Conservation (phyloP, 2,329 filamentous ascomycete genomes). For the Falciphora oryzae region DNA sequence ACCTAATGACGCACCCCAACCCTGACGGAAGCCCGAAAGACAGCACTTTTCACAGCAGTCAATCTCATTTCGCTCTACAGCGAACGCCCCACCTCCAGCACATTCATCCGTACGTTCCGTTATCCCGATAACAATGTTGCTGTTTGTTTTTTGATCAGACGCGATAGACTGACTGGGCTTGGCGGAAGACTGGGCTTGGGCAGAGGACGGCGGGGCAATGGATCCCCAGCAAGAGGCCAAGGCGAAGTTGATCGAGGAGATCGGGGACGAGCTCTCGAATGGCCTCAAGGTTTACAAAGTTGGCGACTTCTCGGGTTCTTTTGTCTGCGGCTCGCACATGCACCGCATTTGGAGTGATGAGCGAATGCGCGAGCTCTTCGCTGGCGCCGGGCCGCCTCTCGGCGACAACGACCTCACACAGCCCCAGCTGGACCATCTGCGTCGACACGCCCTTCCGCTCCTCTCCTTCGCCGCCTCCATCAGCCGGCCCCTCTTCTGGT, state of each 20-base stretch:
- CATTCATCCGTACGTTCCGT: too few species aligned
- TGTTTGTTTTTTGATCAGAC: too few species aligned
- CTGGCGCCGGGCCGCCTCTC: background rate
- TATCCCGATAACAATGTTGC: too few species aligned
- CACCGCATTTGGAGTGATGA: background rate
- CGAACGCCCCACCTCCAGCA: too few species aligned
- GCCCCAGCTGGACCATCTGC: background rate
- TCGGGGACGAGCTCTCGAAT: background rate
- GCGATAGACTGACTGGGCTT: background rate
- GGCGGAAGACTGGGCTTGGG: too few species aligned
- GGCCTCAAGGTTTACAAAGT: background rate
- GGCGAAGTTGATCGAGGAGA: background rate
- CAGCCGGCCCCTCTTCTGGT: background rate
- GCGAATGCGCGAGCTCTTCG: background rate
- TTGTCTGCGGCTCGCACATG: background rate
- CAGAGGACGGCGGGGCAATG: background rate
- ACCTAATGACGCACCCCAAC: too few species aligned
- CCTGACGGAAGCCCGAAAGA: too few species aligned
- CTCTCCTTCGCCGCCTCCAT: background rate
- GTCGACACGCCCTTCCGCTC: background rate
- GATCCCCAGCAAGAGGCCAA: background rate
- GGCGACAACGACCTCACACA: background rate
- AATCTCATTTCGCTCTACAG: too few species aligned
- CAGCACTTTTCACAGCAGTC: too few species aligned
- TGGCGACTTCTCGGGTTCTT: background rate